phyloP scores from a whole-genome alignment of 108 stramenopile genomes.

The Nitzschia sp. region DNA sequence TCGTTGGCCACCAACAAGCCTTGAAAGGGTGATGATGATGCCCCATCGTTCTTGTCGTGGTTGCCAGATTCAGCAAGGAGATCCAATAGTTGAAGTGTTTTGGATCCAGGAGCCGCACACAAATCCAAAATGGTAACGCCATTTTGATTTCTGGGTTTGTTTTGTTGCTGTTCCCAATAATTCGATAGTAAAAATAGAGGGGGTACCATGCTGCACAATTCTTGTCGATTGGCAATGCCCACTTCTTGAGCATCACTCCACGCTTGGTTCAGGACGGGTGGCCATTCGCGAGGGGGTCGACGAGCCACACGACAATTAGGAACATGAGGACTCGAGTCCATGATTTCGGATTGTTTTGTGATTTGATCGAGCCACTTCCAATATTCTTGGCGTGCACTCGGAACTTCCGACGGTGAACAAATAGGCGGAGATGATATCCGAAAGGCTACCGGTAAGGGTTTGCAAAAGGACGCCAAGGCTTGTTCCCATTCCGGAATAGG shows the following conservation, averaged over 20 bases:
- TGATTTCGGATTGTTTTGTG: neutral
- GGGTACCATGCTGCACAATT: slow-evolving; percentile 66
- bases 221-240: slow-evolving; percentile 45
- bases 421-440: slow-evolving; percentile 3
- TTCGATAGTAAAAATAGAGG: slow-evolving; percentile 32
- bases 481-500: slow-evolving; percentile 2
- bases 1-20: slow-evolving; percentile 66
- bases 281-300: slow-evolving; percentile 4
- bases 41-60: neutral
- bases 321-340: neutral
- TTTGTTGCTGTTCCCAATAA: neutral
- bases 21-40: neutral
- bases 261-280: neutral
- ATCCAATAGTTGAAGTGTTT: slow-evolving; percentile 82
- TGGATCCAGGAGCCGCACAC: slow-evolving; percentile 87
- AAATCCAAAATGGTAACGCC: slow-evolving; percentile 65
- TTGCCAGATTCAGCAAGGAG: slow-evolving; percentile 28
- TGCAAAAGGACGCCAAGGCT: slow-evolving; percentile 3
- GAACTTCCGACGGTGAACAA: neutral
- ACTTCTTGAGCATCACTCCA: slow-evolving; percentile 19
- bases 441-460: slow-evolving; percentile 15
- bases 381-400: neutral
- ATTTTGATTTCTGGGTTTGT: neutral
- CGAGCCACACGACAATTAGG: neutral
- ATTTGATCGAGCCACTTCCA: neutral